Evolutionary conservation across 805 yeast species (phyloP), one percentile per base, ranked within the genome.

Genomic region (Candida alai): DNA sequence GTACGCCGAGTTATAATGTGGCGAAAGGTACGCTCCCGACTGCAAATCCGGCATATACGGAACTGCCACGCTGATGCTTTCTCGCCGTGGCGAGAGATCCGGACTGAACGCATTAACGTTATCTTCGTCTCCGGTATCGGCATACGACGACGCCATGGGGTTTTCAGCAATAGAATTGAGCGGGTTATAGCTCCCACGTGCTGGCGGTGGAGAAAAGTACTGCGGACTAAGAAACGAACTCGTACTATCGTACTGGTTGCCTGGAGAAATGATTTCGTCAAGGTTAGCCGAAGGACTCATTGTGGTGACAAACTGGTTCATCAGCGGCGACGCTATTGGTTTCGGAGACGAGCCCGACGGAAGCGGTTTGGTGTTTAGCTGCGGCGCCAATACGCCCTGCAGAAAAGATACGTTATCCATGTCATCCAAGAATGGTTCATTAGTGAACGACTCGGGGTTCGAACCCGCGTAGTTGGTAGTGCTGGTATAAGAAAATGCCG

Each of bases 161-260:
- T 31, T 54, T 37, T 62, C 67, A 10, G 63, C 59, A 26, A 62
- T 62, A 2, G 63, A 44, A 36, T 59, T 56, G 26, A 62, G 51
- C 24, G 51, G 42, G 42, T 50, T 48, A 36, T 45, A 60, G 34
- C 51, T 46, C 36, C 44, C 40, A 5, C 11, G 19, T 17, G 54
- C 49, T 9, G 52, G 48, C 8, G 60, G 55, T 3, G 73, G 73
- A 4, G 69, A 62, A 33, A 67, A 67, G 42, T 65, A 66, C 38
- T 62, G 68, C 5, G 68, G 54, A 24, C 60, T 58, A 18, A 58
- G 39, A 29, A 62, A 62, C 32, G 47, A 24, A 23, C 36, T 7
- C 21, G 36, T 15, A 24, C 24, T 19, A 16, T 32, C 34, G 24
- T 22, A 34, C 15, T 19, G 19, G 12, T 24, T 25, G 19, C 32